Evolutionary conservation across 306 rosid genomes (phyloP), one percentile per base, ranked within the genome.

Genomic region (Quercus robur): DNA sequence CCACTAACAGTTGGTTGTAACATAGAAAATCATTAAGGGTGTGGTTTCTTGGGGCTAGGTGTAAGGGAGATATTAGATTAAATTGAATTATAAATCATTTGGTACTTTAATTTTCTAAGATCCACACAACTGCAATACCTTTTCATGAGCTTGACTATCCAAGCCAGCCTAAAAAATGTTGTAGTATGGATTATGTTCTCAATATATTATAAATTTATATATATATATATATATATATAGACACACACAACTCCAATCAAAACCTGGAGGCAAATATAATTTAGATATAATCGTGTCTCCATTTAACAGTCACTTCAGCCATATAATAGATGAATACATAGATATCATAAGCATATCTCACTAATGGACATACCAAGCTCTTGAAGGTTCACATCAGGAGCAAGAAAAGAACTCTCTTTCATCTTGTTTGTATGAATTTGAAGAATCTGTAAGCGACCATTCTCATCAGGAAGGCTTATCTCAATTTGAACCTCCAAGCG

Each of bases 401-500:
- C 85, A 69, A 96, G 90, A 90, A 93, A 96, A 70, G 99, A 96
- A 88, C 90, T 96, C 83, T 96, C 99, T 86, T 96, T 96, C 99
- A 96, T 96, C 86, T 90, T 87, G 88, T 93, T 96, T 19, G 99
- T 93, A 80, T 96, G 99, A 87, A 96, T 96, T 80, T 93, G 94
- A 85, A 96, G 98, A 90, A 96, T 95, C 84, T 95, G 99, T 57
- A 93, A 19, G 71, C 99, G 94, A 21, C 99, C 99, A 86, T 90
- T 87, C 85, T 95, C 99, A 90, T 95, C 99, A 23, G 99, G 99
- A 84, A 95, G 98, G 84, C 97, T 90, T 81, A 95, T 93, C 88
- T 95, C 99, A 81, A 95, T 90, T 83, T 93, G 99, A 76, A 95
- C 98, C 89, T 95, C 99, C 91, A 95, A 81, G 54, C 99, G 95